phyloP scores from a whole-genome alignment of 2,329 filamentous ascomycete genomes.

The Didymella glomerata region DNA sequence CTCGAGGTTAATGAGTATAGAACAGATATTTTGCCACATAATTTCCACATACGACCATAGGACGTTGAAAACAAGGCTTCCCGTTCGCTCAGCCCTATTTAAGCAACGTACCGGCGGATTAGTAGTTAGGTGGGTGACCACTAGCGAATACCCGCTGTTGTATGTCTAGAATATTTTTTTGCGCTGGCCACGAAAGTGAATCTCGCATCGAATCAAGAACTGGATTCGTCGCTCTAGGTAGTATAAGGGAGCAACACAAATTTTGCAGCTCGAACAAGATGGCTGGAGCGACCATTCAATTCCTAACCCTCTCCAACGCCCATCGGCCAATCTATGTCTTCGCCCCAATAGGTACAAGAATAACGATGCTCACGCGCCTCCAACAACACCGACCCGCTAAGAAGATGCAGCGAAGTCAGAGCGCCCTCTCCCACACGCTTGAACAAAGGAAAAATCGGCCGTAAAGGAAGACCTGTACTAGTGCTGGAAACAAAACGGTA shows the following conservation, averaged over 20 bases:
- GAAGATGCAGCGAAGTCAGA: slow-evolving; percentile 7
- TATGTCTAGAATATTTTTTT: too few species aligned
- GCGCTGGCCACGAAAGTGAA: too few species aligned
- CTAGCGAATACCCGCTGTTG: not conserved
- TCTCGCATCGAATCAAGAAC: not conserved
- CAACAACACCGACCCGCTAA: not conserved
- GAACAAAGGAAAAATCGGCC: slow-evolving; percentile 2
- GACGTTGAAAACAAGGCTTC: too few species aligned
- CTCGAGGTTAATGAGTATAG: too few species aligned
- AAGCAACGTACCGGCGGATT: too few species aligned
- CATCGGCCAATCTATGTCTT: not conserved
- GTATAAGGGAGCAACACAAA: not conserved
- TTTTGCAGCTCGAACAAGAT: not conserved
- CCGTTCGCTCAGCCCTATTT: too few species aligned
- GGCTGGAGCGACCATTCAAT: slow-evolving; percentile 1
- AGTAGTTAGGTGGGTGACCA: not conserved
- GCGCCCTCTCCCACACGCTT: slow-evolving; percentile 6
- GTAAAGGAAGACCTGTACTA: slow-evolving; percentile 1
- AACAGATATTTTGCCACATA: too few species aligned
- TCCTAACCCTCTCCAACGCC: not conserved
- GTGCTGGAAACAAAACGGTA: not conserved
- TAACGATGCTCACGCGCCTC: not conserved
- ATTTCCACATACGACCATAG: too few species aligned
- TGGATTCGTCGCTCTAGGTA: too few species aligned
- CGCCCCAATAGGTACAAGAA: slow-evolving; percentile 2